Conservation (phyloP, 73 alveolate genomes). For the Stentor roeselii region DNA sequence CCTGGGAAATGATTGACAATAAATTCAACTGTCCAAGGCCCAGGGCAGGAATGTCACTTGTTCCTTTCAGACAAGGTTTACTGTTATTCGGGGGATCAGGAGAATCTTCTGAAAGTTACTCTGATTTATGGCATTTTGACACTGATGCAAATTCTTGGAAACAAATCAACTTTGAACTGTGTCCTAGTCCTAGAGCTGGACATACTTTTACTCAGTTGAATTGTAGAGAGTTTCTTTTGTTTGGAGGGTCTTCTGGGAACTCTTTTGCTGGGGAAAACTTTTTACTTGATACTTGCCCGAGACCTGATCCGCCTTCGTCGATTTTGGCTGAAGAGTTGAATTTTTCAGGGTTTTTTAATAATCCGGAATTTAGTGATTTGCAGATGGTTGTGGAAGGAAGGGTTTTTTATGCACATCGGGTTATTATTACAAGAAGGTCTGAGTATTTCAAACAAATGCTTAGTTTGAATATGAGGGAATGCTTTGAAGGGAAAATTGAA, state of each 20-base stretch:
- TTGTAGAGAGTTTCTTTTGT: slow-evolving; percentile 44
- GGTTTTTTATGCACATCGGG: slow-evolving; percentile 76
- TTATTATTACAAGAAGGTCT: slow-evolving; percentile 58
- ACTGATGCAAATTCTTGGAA: slow-evolving; percentile 57
- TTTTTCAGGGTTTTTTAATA: slow-evolving; percentile 51
- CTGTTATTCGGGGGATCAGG: slow-evolving; percentile 91
- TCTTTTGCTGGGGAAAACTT: slow-evolving; percentile 61
- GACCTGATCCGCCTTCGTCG: slow-evolving; percentile 52
- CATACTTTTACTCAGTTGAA: slow-evolving; percentile 71
- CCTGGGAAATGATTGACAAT: slow-evolving; percentile 58
- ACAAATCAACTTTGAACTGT: slow-evolving; percentile 35
- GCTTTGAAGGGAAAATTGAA: slow-evolving; percentile 41
- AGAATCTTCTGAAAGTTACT: slow-evolving; percentile 76
- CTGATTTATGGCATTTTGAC: slow-evolving; percentile 70
- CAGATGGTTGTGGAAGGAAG: slow-evolving; percentile 64
- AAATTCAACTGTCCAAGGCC: slow-evolving; percentile 72
- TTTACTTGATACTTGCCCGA: slow-evolving; percentile 74
- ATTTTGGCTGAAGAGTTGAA: slow-evolving; percentile 11
- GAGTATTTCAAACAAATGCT: slow-evolving; percentile 56
- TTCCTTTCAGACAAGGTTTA: slow-evolving; percentile 60
- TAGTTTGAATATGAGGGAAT: slow-evolving; percentile 61
- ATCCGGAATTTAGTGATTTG: slow-evolving; percentile 66
- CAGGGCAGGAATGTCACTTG: slow-evolving; percentile 88
- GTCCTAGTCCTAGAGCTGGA: slow-evolving; percentile 86
- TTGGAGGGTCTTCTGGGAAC: slow-evolving; percentile 89